Conservation (phyloP, 768 basidiomycete genomes). For the Xerocomus potaroensis region DNA sequence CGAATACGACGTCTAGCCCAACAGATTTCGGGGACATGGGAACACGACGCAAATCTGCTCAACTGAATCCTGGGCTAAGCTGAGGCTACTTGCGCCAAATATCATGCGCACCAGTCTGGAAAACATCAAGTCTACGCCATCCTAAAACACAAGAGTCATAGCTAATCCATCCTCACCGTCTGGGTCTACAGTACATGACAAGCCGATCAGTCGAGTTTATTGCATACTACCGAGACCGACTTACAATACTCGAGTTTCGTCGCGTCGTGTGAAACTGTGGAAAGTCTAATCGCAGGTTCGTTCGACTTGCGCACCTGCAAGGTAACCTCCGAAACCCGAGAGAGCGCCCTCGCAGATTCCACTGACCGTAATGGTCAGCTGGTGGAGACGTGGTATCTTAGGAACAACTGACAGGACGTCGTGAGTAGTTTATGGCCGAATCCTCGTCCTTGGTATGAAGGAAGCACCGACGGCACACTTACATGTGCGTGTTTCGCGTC, state of each 20-base stretch:
- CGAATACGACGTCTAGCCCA: no score
- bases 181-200: neutral
- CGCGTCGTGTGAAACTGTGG: slow-evolving; percentile 3
- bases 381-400: neutral
- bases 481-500: slow-evolving; percentile 7
- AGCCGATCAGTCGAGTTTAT: no score
- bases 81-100: no score
- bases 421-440: slow-evolving; percentile 3
- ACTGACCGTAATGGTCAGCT: neutral
- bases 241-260: neutral
- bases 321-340: slow-evolving; percentile 4
- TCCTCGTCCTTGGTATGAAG: slow-evolving; percentile 7
- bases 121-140: no score
- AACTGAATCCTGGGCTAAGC: no score
- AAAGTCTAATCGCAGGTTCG: slow-evolving; percentile 8
- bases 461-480: slow-evolving; percentile 3
- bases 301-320: slow-evolving; percentile 7
- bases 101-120: no score
- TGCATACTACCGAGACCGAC: neutral
- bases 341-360: neutral
- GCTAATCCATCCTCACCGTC: neutral
- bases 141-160: neutral
- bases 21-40: no score
- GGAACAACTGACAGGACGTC: neutral
- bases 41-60: no score